Percentiles rank a stretch among this genome's conserved stretches.
These are phyloP conservation scores for Pulicaria dysenterica DNA, from an alignment of 129 eudicot species.

Conservation along the genomic window DNA sequence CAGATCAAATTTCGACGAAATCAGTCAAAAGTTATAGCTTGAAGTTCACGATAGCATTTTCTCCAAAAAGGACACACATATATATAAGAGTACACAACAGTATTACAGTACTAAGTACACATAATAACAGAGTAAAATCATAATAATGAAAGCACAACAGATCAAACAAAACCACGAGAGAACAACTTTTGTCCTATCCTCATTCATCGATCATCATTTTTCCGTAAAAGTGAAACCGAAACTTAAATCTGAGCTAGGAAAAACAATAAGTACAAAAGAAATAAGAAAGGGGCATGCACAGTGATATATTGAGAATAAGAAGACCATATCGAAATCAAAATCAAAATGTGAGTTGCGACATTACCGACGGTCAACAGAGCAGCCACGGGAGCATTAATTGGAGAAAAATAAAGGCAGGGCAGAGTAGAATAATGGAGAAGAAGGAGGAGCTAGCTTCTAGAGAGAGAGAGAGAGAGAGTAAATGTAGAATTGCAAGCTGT, in stretches of 20 bases:
- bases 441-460: constrained; percentile 26
- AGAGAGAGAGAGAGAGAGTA: constrained; percentile 32
- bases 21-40: not conserved
- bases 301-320: not conserved
- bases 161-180: constrained; percentile 21
- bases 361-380: constrained; percentile 32
- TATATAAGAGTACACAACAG: not conserved
- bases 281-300: constrained; percentile 22
- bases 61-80: not conserved
- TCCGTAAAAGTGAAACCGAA: constrained; percentile 11
- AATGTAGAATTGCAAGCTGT: constrained; percentile 33
- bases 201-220: constrained; percentile 14
- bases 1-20: constrained; percentile 4
- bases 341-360: constrained; percentile 27
- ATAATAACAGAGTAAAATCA: constrained; percentile 14
- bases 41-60: not conserved
- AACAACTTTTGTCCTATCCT: not conserved
- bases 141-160: not conserved
- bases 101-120: too few species aligned
- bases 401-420: constrained; percentile 9
- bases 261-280: constrained; percentile 11
- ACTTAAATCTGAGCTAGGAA: constrained; percentile 10
- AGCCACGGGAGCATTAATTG: constrained; percentile 24
- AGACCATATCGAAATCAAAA: not conserved
- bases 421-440: constrained; percentile 24